These are phyloP conservation scores for Carallia brachiata DNA, from an alignment of 345 rosid species.

Conservation along the genomic window DNA sequence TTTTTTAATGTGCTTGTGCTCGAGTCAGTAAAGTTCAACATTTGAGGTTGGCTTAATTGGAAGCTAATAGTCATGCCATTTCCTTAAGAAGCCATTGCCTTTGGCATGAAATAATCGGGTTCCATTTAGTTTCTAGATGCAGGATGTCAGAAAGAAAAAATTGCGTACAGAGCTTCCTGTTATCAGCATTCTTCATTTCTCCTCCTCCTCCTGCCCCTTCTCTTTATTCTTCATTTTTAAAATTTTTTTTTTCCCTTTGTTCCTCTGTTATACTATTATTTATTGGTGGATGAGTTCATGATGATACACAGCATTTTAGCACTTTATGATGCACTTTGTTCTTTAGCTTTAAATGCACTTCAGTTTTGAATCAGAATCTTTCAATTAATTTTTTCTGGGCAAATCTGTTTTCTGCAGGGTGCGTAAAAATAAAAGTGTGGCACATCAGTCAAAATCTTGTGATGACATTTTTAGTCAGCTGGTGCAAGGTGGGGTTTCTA, in stretches of 20 bases:
- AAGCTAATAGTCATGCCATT: background rate
- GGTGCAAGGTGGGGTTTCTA: slow-evolving; percentile 73
- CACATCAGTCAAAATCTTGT: slow-evolving; percentile 77
- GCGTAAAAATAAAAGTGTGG: slow-evolving; percentile 50
- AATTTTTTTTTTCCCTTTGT: background rate
- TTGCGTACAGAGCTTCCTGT: too few species aligned
- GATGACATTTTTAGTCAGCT: slow-evolving; percentile 84
- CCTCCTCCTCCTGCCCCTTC: background rate
- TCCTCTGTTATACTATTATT: background rate
- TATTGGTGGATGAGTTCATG: background rate
- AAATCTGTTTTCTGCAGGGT: slow-evolving; percentile 53
- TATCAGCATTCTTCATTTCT: too few species aligned
- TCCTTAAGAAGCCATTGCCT: too few species aligned
- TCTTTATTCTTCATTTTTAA: background rate
- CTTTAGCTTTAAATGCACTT: too few species aligned
- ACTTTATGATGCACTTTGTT: background rate
- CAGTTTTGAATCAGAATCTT: background rate
- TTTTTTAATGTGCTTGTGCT: background rate
- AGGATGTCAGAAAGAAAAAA: too few species aligned
- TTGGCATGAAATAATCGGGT: too few species aligned
- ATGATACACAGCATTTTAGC: background rate
- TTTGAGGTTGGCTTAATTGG: slow-evolving; percentile 1
- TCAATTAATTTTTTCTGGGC: background rate
- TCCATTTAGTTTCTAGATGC: too few species aligned
- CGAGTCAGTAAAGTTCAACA: background rate